A percentile compares a stretch with the other conserved stretches of the same genome.
These are phyloP conservation scores for Chaetothyriales sp. DNA, from an alignment of 2,329 filamentous ascomycete genomes.

Conservation along the genomic window DNA sequence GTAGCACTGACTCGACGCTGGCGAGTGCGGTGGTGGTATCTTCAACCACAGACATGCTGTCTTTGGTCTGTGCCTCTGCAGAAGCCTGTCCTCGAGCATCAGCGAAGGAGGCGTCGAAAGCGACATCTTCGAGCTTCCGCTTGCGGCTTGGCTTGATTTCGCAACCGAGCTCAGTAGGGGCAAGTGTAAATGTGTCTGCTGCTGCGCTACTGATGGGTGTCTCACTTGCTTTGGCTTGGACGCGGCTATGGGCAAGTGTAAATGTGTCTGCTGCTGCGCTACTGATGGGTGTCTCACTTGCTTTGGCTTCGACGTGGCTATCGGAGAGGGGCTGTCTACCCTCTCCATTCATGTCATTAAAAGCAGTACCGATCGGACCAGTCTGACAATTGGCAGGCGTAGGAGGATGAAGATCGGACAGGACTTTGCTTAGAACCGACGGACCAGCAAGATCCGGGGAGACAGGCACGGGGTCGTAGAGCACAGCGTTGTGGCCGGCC, in stretches of 20 bases:
- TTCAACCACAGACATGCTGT: not conserved
- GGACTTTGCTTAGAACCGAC: not conserved
- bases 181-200: not conserved
- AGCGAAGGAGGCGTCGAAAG: not conserved
- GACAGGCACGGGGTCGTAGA: slow-evolving; percentile 4
- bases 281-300: not conserved
- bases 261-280: too few relatives aligned
- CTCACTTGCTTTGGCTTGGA: not conserved
- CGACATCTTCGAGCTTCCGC: not conserved
- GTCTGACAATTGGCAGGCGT: not conserved
- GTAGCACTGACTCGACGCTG: not conserved
- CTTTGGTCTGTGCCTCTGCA: not conserved
- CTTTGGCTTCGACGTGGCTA: not conserved
- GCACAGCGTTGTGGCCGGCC: slow-evolving; percentile 9
- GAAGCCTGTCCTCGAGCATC: too few relatives aligned
- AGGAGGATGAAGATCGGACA: not conserved
- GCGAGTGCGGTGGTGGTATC: not conserved
- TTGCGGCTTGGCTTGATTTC: not conserved
- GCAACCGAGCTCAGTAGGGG: not conserved
- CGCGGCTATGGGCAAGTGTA: not conserved
- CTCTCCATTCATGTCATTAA: not conserved
- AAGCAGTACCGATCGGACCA: not conserved
- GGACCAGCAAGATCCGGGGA: not conserved
- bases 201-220: not conserved
- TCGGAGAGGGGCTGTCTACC: not conserved